A percentile compares a stretch with the other conserved stretches of the same genome.
Conservation (phyloP, 192 early-diverging fungal genomes). For the Backusella australiensis region DNA sequence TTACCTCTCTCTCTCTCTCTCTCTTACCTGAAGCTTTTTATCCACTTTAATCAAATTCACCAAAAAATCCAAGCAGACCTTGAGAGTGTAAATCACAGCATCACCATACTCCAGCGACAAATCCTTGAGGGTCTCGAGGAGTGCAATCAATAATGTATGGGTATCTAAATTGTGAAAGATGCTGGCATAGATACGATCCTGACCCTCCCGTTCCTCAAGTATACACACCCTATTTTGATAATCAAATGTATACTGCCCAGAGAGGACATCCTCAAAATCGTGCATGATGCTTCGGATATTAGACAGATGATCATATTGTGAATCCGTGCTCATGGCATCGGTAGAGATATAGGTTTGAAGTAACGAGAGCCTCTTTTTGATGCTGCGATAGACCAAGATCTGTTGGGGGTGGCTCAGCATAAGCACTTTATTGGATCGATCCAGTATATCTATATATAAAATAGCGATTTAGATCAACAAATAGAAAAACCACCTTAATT, state of each 20-base stretch:
- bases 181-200: conserved; percentile 12
- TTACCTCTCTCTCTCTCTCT: too few relatives aligned
- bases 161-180: conserved; percentile 17
- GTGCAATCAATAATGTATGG: conserved; percentile 8
- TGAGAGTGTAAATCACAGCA: not conserved
- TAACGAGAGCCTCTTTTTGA: conserved; percentile 13
- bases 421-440: conserved; percentile 11
- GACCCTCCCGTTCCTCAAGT: not conserved
- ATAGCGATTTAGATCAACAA: too few relatives aligned
- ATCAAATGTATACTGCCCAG: conserved; percentile 17
- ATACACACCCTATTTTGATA: conserved; percentile 4
- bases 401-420: conserved; percentile 19
- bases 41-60: conserved; percentile 18
- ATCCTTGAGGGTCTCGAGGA: not conserved
- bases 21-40: conserved; percentile 17
- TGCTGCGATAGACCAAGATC: conserved; percentile 19
- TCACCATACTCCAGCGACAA: not conserved
- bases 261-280: conserved; percentile 9
- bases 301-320: conserved; percentile 12
- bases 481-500: too few relatives aligned
- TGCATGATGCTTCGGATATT: not conserved
- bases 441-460: conserved; percentile 7
- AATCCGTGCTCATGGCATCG: not conserved
- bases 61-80: conserved; percentile 14
- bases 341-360: conserved; percentile 7